Evolutionary conservation across 2,329 filamentous ascomycete genomes (phyloP), one percentile per base, ranked within the genome.

Genomic region (Westerdykella sp.): DNA sequence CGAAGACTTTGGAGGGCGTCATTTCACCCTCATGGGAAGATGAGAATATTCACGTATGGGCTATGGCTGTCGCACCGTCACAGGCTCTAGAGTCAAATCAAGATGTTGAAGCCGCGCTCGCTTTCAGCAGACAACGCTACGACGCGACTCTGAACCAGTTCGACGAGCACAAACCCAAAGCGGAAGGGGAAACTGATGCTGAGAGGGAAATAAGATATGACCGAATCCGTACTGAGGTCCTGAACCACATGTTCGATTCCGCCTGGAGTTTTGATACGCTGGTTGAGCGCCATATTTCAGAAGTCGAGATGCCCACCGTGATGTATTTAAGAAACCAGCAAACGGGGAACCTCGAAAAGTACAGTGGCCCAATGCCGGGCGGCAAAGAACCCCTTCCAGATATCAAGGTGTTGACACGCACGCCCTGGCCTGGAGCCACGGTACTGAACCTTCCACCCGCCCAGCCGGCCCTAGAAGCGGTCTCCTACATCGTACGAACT

Each of bases 401-500:
- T 57, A 78, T 86, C 41, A 81, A 74, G 4, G 87, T 94, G 0
- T 70, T 88, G 21, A 80, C 87, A 5, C 79, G 87, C 12, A 78
- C 79, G 51, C 87, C 87, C 1, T 95, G 88, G 88, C 87, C 87
- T 10, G 85, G 79, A 13, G 79, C 84, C 4, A 66, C 75, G 43
- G 70, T 89, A 10, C 62, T 76, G 13, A 68, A 65, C 12, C 74
- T 97, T 2, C 93, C 93, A 0, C 73, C 73, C 0, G 86, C 87
- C 0, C 69, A 73, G 15, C 84, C 83, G 5, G 79, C 79, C 1
- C 71, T 73, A 22, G 80, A 83, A 37, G 83, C 87, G 5, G 72
- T 96, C 54, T 95, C 85, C 45, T 98, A 98, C 66, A 83, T 98
- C 45, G 77, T 95, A 60, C 86, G 87, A 54, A 81, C 80, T 42